These are phyloP conservation scores for Penicillium psychrofluorescens DNA, from an alignment of 495 filamentous ascomycete species.

Conservation along the genomic window DNA sequence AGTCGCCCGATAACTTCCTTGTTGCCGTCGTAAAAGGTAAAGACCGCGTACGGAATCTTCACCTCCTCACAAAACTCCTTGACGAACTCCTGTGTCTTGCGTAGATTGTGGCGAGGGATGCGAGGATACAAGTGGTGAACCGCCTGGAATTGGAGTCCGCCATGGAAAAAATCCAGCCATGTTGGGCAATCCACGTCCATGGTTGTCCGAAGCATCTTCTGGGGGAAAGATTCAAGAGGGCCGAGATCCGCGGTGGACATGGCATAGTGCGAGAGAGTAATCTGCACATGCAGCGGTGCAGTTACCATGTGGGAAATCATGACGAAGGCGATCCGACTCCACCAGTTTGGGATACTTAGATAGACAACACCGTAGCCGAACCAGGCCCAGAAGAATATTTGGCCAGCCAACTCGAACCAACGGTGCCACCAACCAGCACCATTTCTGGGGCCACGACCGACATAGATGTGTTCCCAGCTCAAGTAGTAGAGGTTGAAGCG, in stretches of 20 bases:
- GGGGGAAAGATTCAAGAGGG: constrained; percentile 73
- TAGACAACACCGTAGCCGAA: constrained; percentile 78
- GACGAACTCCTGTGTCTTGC: constrained; percentile 71
- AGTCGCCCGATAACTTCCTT: constrained; percentile 72
- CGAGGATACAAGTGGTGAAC: constrained; percentile 83
- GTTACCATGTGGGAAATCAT: constrained; percentile 77
- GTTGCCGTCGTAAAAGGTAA: constrained; percentile 82
- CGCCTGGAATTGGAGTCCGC: constrained; percentile 84
- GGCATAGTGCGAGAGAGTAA: constrained; percentile 87
- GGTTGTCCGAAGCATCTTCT: constrained; percentile 86
- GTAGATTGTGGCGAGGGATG: constrained; percentile 79
- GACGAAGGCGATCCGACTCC: constrained; percentile 61
- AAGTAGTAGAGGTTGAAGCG: constrained; percentile 78
- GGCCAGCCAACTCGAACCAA: constrained; percentile 68
- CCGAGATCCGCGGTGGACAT: constrained; percentile 87
- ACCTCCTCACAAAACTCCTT: constrained; percentile 78
- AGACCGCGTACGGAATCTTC: constrained; percentile 79
- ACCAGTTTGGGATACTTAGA: constrained; percentile 54
- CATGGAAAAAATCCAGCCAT: constrained; percentile 89
- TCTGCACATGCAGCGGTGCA: constrained; percentile 79
- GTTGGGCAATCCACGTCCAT: constrained; percentile 89
- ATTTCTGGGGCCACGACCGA: constrained; percentile 62
- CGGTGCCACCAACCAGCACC: constrained; percentile 78
- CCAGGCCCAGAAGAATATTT: constrained; percentile 82
- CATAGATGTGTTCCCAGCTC: constrained; percentile 67